Evolutionary conservation across 1,284 basidiomycete species (phyloP).

Genomic region (Xerocomus amazonicus): DNA sequence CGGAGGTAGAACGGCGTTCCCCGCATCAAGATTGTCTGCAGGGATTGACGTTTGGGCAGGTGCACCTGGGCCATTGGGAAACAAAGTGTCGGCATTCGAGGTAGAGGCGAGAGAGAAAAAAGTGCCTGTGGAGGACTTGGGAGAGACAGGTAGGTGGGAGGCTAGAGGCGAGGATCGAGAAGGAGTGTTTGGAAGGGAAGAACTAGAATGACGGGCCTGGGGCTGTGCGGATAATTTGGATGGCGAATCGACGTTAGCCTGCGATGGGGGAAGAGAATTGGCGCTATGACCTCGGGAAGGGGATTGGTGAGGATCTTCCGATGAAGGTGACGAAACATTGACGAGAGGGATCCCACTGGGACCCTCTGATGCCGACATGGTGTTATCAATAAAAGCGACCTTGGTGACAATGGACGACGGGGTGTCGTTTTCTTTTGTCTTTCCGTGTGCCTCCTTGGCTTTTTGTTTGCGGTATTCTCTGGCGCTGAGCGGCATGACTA

Average conservation of each 20-base stretch:
- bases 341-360: slow-evolving; percentile 9
- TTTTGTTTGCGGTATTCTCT: slow-evolving; percentile 27
- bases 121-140: slow-evolving; percentile 28
- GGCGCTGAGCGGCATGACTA: slow-evolving; percentile 32
- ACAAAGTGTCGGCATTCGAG: slow-evolving; percentile 14
- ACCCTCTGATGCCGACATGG: background rate
- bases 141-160: slow-evolving; percentile 19
- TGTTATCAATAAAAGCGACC: slow-evolving; percentile 14
- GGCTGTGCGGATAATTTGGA: slow-evolving; percentile 6
- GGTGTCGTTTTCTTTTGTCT: slow-evolving; percentile 7
- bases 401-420: background rate
- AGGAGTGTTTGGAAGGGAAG: slow-evolving; percentile 18
- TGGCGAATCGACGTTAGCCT: slow-evolving; percentile 4
- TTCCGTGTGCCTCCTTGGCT: slow-evolving; percentile 3
- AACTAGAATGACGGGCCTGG: slow-evolving; percentile 8
- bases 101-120: slow-evolving; percentile 25
- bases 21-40: background rate
- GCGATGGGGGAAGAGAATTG: slow-evolving; percentile 4
- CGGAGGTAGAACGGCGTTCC: slow-evolving; percentile 4
- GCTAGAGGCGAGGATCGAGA: slow-evolving; percentile 16
- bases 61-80: background rate
- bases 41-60: background rate
- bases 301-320: background rate
- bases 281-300: slow-evolving; percentile 1
- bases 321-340: slow-evolving; percentile 13